Evolutionary conservation across 352 stramenopile genomes (phyloP).

Genomic region (Globisporangium spiculum): DNA sequence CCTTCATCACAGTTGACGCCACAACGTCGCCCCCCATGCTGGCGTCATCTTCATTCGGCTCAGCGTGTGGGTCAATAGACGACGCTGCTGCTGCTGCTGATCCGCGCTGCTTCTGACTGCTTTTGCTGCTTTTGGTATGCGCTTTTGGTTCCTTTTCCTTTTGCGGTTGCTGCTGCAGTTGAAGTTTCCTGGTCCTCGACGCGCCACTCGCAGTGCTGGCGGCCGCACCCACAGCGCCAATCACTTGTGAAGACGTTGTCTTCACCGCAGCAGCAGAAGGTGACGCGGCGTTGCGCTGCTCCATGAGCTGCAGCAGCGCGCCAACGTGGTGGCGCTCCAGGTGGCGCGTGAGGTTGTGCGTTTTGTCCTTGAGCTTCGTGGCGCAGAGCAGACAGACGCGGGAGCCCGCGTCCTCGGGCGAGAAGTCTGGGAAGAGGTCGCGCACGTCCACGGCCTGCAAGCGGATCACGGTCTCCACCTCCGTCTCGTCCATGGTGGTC

Average conservation of each 20-base stretch:
- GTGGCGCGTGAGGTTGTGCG: constrained; percentile 62
- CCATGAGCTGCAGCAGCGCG: constrained; percentile 45
- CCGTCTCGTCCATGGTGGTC: constrained; percentile 45
- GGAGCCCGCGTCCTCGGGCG: constrained; percentile 34
- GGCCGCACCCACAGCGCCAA: not conserved
- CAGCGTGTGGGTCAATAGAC: not conserved
- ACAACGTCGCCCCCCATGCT: not conserved
- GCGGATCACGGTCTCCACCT: constrained; percentile 53
- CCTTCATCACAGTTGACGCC: not conserved
- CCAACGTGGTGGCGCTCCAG: constrained; percentile 50
- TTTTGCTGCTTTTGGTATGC: not conserved
- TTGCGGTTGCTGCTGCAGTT: not conserved
- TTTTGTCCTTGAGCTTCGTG: constrained; percentile 59
- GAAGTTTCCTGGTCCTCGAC: constrained; percentile 10
- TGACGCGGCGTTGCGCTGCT: constrained; percentile 36
- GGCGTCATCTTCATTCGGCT: not conserved
- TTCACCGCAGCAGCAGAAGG: constrained; percentile 14
- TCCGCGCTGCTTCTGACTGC: not conserved
- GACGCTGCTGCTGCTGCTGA: not conserved
- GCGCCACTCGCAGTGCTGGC: not conserved
- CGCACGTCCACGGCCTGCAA: constrained; percentile 47
- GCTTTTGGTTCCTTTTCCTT: not conserved
- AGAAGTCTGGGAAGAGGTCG: constrained; percentile 43
- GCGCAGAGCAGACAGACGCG: constrained; percentile 46
- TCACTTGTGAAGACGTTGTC: constrained; percentile 9